phyloP scores from a whole-genome alignment of 2,329 filamentous ascomycete species.

The Ceratocystis eucalypticola region DNA sequence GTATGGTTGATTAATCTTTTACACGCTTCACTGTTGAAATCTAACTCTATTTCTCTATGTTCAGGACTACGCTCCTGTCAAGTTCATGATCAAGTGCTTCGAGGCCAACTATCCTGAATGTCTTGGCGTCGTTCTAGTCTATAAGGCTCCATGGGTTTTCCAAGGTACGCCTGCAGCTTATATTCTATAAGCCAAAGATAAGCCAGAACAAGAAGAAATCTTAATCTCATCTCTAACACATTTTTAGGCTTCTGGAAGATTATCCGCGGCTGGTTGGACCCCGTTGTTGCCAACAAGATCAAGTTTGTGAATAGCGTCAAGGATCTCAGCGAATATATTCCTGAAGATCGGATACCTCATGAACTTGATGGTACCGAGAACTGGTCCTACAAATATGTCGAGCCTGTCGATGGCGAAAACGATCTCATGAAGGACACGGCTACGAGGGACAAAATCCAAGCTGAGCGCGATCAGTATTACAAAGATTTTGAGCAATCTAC shows the following conservation, averaged over 20 bases:
- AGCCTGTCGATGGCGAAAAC: conserved; percentile 67
- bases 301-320: conserved; percentile 75
- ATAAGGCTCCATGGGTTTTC: conserved; percentile 96
- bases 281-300: conserved; percentile 86
- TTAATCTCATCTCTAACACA: neutral
- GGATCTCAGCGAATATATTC: conserved; percentile 68
- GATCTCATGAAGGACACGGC: conserved; percentile 52
- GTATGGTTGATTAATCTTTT: conserved; percentile 1
- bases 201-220: too few relatives aligned
- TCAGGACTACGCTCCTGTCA: conserved; percentile 84
- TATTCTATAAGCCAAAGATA: too few relatives aligned
- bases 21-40: neutral
- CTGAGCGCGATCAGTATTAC: conserved; percentile 51
- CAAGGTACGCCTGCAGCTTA: conserved; percentile 45
- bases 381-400: conserved; percentile 70
- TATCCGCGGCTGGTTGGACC: conserved; percentile 90
- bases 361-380: conserved; percentile 78
- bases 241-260: conserved; percentile 81
- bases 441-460: conserved; percentile 49
- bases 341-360: conserved; percentile 55
- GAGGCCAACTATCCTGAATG: conserved; percentile 97
- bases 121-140: conserved; percentile 76
- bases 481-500: conserved; percentile 63
- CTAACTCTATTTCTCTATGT: conserved; percentile 20
- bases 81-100: conserved; percentile 99